Evolutionary conservation across 768 basidiomycete species (phyloP).

Genomic region (Tulasnella sp.): DNA sequence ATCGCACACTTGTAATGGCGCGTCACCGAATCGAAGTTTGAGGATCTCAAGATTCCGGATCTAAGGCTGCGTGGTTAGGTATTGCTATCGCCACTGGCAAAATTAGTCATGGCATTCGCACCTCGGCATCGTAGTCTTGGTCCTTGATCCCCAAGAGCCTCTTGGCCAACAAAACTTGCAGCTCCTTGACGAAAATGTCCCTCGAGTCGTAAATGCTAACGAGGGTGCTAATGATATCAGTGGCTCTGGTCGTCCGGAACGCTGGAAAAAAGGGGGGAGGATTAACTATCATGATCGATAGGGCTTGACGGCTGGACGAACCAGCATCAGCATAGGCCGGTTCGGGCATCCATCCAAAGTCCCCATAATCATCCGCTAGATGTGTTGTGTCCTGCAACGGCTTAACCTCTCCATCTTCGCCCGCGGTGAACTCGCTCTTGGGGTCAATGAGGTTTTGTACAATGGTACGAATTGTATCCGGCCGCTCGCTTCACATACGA

Average conservation of each 20-base stretch:
- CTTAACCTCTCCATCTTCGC: slow-evolving; percentile 23
- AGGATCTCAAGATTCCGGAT: slow-evolving; percentile 87
- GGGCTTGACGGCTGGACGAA: slow-evolving; percentile 27
- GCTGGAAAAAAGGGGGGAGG: slow-evolving; percentile 37
- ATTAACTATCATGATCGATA: not conserved
- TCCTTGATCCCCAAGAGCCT: slow-evolving; percentile 70
- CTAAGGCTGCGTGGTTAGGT: slow-evolving; percentile 31
- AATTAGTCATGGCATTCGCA: slow-evolving; percentile 22
- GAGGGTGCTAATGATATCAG: slow-evolving; percentile 90
- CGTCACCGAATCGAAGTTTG: slow-evolving; percentile 92
- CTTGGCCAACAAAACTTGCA: slow-evolving; percentile 85
- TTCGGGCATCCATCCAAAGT: slow-evolving; percentile 92
- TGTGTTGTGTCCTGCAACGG: slow-evolving; percentile 61
- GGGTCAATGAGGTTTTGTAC: slow-evolving; percentile 67
- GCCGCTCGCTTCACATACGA: slow-evolving; percentile 51
- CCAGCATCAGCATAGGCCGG: slow-evolving; percentile 94
- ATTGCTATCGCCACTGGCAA: not conserved
- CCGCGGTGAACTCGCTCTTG: slow-evolving; percentile 12
- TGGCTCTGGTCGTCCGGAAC: slow-evolving; percentile 82
- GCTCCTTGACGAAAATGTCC: slow-evolving; percentile 90
- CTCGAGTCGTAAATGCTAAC: slow-evolving; percentile 97
- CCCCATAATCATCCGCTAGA: slow-evolving; percentile 68
- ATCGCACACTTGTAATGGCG: slow-evolving; percentile 87
- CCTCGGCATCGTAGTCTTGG: slow-evolving; percentile 66
- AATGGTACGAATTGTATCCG: slow-evolving; percentile 90